Base-by-base conservation (phyloP, 306 rosid species). In the Quercus suber region DNA sequence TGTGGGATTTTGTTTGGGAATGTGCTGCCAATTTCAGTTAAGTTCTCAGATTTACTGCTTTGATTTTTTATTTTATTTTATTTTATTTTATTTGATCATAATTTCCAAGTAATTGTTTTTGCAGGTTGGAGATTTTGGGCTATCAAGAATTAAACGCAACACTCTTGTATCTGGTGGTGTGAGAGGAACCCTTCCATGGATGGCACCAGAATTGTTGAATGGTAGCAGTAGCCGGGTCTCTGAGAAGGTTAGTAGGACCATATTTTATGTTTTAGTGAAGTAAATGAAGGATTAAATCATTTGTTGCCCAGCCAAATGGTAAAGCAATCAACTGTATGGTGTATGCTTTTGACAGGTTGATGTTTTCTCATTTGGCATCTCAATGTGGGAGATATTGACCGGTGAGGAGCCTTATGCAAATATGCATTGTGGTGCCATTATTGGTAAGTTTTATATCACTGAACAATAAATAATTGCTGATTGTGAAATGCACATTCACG, bases 341-440 rank as follows among this genome's bases (percentile, higher is more conserved):
- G 7, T 53, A 41, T 61, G 30, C 69, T 67, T 77, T 82, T 71
- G 74, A 72, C 68, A 83, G 83, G 83, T 84, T 43, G 79, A 76
- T 75, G 79, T 83, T 74, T 78, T 79, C 73, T 74, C 80, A 35
- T 78, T 78, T 69, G 86, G 86, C 69, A 83, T 82, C 74, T 82
- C 85, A 65, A 56, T 82, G 79, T 82, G 85, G 85, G 85, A 82
- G 75, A 77, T 82, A 52, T 65, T 82, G 85, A 82, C 85, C 3
- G 85, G 82, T 68, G 85, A 77, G 71, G 85, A 82, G 57, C 85
- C 82, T 14, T 82, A 82, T 11, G 82, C 78, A 45, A 73, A 82
- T 73, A 77, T 82, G 85, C 85, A 82, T 63, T 82, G 85, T 45
- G 85, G 85, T 73, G 85, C 85, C 60, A 77, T 82, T 81, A 82